Base-by-base conservation (phyloP, 2,329 filamentous ascomycete species). In the Diaporthe capsici region DNA sequence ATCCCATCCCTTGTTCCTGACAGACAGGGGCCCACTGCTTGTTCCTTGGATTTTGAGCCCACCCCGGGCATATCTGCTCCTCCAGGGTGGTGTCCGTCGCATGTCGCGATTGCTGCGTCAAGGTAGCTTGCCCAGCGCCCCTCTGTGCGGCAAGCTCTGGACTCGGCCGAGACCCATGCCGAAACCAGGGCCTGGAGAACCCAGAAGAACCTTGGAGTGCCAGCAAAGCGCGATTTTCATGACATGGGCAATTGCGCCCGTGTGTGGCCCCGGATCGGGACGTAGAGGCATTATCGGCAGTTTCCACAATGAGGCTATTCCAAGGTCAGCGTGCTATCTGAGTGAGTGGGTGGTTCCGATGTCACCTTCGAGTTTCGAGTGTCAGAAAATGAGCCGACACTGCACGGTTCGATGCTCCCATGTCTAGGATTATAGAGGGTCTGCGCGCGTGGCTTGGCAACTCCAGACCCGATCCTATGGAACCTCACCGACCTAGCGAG, bases 221-320 rank as follows among this genome's bases (percentile, higher is more conserved):
- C 34, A 42, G n/a, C 65, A n/a, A 25, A 70, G 65, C 65, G 65
- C 65, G 34, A 70, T 70, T 55, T 53, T 31, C 34, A 17, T 37
- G 31, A 25, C 22, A 68, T 53, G 47, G 63, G 47, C n/a, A 39
- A 15, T 25, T 28, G n/a, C 13, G 22, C n/a, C 34, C 34, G n/a
- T 42, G 31, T 39, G 65, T 12, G 34, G 34, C 47, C 15, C 22
- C 4, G 34, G 75, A 76, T 76, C 75, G 75, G 71, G 75, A 74
- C 71, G 63, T 65, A 28, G 17, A 37, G 15, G 55, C 39, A 58
- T 31, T 53, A 74, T 74, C 63, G 71, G 57, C 71, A 58, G 53
- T 73, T 53, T 49, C 37, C 44, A 28, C 37, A 67, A n/a, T 65
- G 67, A 72, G 49, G 73, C 57, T 65, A 65, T 75, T 65, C 67